These are phyloP conservation scores for Pseudomonodictys pantanalensis DNA, from an alignment of 495 filamentous ascomycete species.

Conservation along the genomic window DNA sequence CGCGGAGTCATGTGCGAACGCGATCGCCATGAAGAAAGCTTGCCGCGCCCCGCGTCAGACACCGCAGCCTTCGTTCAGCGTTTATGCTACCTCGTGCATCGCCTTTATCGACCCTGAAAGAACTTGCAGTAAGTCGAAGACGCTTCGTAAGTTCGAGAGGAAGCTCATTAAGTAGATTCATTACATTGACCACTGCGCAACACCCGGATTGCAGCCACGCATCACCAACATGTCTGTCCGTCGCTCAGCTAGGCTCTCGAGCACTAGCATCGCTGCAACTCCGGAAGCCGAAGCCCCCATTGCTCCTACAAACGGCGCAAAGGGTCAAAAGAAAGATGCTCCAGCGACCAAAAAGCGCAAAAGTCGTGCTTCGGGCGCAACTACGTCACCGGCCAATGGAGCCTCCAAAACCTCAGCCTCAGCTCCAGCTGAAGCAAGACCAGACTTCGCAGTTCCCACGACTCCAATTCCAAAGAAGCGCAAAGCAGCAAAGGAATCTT, in stretches of 20 bases:
- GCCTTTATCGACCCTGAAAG: neutral
- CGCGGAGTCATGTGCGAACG: conserved; percentile 30
- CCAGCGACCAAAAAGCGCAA: conserved; percentile 24
- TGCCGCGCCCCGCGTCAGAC: conserved; percentile 9
- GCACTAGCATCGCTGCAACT: neutral
- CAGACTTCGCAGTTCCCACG: conserved; percentile 29
- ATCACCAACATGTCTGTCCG: conserved; percentile 35
- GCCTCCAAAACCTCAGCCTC: neutral
- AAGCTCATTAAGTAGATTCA: neutral
- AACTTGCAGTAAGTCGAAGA: neutral
- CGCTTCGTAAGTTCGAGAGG: neutral
- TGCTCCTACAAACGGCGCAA: neutral
- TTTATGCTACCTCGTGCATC: conserved; percentile 7
- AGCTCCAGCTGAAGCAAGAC: neutral
- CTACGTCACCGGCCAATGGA: neutral
- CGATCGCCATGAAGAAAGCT: neutral
- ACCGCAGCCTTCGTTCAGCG: neutral
- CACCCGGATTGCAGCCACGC: neutral
- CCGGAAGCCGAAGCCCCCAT: conserved; percentile 3
- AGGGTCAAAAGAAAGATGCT: conserved; percentile 4
- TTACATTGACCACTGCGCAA: neutral
- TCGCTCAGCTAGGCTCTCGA: conserved; percentile 36
- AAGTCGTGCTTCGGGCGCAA: conserved; percentile 3
- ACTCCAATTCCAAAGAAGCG: conserved; percentile 17
- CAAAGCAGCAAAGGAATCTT: conserved; percentile 12